Conservation (phyloP, 2,329 filamentous ascomycete species). For the Aureobasidium sp. region DNA sequence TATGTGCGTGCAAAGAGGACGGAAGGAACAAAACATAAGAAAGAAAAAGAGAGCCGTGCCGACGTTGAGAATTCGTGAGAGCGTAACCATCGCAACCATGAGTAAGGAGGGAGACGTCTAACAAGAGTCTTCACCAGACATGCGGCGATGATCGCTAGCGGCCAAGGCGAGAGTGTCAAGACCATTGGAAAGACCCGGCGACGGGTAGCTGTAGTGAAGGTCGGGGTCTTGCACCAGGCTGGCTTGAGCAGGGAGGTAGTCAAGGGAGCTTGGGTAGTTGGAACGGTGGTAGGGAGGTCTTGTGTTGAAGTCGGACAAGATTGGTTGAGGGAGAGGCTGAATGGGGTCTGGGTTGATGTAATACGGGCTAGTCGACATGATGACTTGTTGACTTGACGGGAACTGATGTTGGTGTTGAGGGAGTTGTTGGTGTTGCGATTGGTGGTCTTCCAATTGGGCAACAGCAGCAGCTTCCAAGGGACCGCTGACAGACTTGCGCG, state of each 20-base stretch:
- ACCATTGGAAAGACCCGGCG: slow-evolving; percentile 30
- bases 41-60: slow-evolving; percentile 4
- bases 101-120: not conserved
- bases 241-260: slow-evolving; percentile 25
- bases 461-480: slow-evolving; percentile 28
- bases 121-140: slow-evolving; percentile 25
- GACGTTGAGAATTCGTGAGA: slow-evolving; percentile 1
- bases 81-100: not conserved
- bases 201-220: slow-evolving; percentile 28
- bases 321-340: slow-evolving; percentile 26
- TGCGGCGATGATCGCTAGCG: slow-evolving; percentile 27
- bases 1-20: slow-evolving; percentile 14
- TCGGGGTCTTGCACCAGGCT: slow-evolving; percentile 24
- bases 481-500: slow-evolving; percentile 25
- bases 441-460: slow-evolving; percentile 25
- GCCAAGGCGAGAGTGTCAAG: slow-evolving; percentile 31
- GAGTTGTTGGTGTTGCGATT: slow-evolving; percentile 18
- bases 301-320: slow-evolving; percentile 23
- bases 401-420: slow-evolving; percentile 19
- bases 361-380: slow-evolving; percentile 25
- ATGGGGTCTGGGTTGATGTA: slow-evolving; percentile 29
- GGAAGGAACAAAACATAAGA: not conserved
- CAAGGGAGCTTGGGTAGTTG: slow-evolving; percentile 26
- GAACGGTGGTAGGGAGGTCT: slow-evolving; percentile 28
- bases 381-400: slow-evolving; percentile 16